phyloP scores from a whole-genome alignment of 2,329 filamentous ascomycete species.

The Plectosphaerella sp. region DNA sequence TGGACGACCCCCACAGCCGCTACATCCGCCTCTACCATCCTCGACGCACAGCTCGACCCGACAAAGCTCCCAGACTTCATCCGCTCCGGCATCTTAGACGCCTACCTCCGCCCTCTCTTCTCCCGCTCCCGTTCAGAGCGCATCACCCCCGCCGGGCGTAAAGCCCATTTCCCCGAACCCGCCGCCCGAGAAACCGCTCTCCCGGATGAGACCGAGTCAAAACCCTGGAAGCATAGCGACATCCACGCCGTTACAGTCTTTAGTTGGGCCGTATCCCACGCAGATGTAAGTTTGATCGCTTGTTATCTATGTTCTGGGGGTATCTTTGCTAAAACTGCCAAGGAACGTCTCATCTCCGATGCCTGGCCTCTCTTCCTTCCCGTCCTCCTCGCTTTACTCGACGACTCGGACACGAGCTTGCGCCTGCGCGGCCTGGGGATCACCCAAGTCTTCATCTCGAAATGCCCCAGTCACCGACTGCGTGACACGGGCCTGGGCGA shows the following conservation, averaged over 20 bases:
- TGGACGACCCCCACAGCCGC: slow-evolving; percentile 32
- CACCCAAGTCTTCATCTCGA: slow-evolving; percentile 49
- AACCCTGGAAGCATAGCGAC: neutral
- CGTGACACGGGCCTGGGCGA: slow-evolving; percentile 58
- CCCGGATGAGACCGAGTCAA: neutral
- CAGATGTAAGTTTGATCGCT: slow-evolving; percentile 38
- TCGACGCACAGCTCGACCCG: slow-evolving; percentile 21
- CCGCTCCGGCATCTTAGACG: slow-evolving; percentile 52
- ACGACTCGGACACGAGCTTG: slow-evolving; percentile 52
- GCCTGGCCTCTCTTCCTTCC: slow-evolving; percentile 69
- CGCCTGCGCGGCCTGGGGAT: slow-evolving; percentile 53
- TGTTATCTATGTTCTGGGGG: neutral
- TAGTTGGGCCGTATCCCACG: slow-evolving; percentile 52
- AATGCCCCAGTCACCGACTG: slow-evolving; percentile 49
- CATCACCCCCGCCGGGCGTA: slow-evolving; percentile 54
- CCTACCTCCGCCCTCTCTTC: slow-evolving; percentile 66
- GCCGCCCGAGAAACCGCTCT: slow-evolving; percentile 8
- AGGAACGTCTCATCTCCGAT: slow-evolving; percentile 40
- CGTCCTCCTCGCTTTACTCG: slow-evolving; percentile 63
- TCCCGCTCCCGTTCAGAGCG: slow-evolving; percentile 45
- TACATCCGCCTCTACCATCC: slow-evolving; percentile 22
- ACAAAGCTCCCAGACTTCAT: slow-evolving; percentile 32
- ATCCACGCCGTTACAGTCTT: slow-evolving; percentile 33
- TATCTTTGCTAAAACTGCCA: slow-evolving; percentile 3
- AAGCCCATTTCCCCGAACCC: slow-evolving; percentile 38